Evolutionary conservation across 192 early-diverging fungal species (phyloP), one percentile per base, ranked within the genome.

Genomic region (Podila verticillata): DNA sequence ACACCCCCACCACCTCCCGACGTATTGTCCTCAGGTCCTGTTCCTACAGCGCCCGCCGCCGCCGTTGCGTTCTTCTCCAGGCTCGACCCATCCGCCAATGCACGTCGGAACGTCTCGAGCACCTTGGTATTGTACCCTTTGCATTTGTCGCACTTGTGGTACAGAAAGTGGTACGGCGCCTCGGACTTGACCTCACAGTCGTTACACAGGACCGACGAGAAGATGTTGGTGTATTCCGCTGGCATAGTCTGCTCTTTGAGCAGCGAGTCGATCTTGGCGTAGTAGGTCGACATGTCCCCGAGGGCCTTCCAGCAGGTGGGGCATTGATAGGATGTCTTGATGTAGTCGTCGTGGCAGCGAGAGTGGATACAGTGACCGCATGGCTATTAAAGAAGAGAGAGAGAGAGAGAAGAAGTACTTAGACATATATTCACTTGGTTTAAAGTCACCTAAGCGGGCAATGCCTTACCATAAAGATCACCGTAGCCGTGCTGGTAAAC

Each of bases 361-460:
- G 93, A 85, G 81, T 99, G 97, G 49, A 99, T 96, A 72, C 93
- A 89, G 68, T 99, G 97, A 10, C 94, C 92, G 74, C 97, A 99
- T 24, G 89, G 89, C 94, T 95, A 67, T 26, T 22, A 9, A 58
- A 29, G 48, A 29, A 22, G 29, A 17, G 15, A 10, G 60, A 26
- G 34, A 10, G 22, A 34, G n/a, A n/a, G n/a, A n/a, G n/a, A n/a
- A n/a, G n/a, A n/a, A n/a, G n/a, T n/a, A n/a, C n/a, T n/a, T n/a
- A n/a, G n/a, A n/a, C n/a, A n/a, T n/a, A n/a, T n/a, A n/a, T n/a
- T n/a, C n/a, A n/a, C n/a, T n/a, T n/a, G n/a, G n/a, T n/a, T n/a
- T n/a, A n/a, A n/a, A n/a, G n/a, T n/a, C n/a, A n/a, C n/a, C n/a
- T n/a, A n/a, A n/a, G n/a, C n/a, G n/a, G n/a, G n/a, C n/a, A n/a